Evolutionary conservation across 2,329 filamentous ascomycete species (phyloP), one percentile per base, ranked within the genome.

Genomic region (Ophiostoma angusticollis): DNA sequence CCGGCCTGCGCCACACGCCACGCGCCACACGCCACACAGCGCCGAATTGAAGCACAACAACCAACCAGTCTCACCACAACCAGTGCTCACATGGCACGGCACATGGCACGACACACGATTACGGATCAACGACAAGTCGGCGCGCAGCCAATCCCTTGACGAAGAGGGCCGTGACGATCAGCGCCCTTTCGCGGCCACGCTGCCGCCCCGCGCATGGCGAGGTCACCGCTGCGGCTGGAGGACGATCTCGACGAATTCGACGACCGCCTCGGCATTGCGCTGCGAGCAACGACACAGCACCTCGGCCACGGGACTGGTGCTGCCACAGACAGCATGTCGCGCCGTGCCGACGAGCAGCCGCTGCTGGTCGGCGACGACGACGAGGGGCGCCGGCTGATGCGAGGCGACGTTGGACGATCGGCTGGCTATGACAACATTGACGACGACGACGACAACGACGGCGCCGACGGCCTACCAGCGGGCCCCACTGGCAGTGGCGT

Each of bases 331-430:
- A 22, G 28, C 22, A 42, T 34, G 37, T 28, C 35, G 25, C 21
- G 28, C 16, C 33, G 36, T 8, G 42, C 42, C 31, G 45, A 44
- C 18, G 37, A 45, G 37, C 45, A 47, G 43, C 47, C 45, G 7
- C 37, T 48, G 22, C 35, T 44, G 22, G 17, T 13, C 7, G 39
- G 24, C 13, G 37, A 42, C 14, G 37, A 29, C 4, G 35, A 40
- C 3, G 18, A 31, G 5, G n/a, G 22, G n/a, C n/a, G n/a, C 9
- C 17, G 11, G 9, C 14, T 7, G n/a, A 8, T 11, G 22, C 3
- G 16, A n/a, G 21, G n/a, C 5, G 24, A 7, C n/a, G n/a, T n/a
- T n/a, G n/a, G n/a, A n/a, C n/a, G n/a, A n/a, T n/a, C n/a, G n/a
- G n/a, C n/a, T n/a, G n/a, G n/a, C n/a, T n/a, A n/a, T n/a, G n/a